Conservation (phyloP, 345 rosid genomes). For the Linum trigynum region DNA sequence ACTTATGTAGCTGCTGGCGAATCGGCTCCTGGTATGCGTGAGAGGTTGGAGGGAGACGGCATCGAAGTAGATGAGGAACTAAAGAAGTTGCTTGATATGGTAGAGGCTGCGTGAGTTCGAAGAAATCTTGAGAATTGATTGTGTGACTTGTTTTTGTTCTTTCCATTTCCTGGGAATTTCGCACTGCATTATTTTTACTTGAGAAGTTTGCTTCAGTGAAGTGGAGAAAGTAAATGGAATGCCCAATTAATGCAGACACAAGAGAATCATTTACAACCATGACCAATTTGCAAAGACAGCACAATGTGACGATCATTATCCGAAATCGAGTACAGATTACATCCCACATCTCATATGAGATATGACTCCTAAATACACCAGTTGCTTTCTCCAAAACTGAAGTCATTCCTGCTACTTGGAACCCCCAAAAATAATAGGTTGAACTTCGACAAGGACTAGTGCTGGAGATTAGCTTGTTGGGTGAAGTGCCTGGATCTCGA, state of each 20-base stretch:
- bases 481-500: not conserved
- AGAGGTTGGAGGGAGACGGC: constrained; percentile 36
- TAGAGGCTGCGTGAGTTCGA: not conserved
- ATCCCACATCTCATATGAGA: not conserved
- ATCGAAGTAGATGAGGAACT: constrained; percentile 40
- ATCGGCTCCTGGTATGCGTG: constrained; percentile 41
- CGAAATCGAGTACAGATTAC: not conserved
- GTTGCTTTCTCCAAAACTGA: not conserved
- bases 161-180: too few species aligned
- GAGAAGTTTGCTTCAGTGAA: too few species aligned
- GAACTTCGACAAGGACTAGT: not conserved
- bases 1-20: constrained; percentile 53
- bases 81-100: constrained; percentile 38
- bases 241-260: not conserved
- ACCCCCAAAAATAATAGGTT: not conserved
- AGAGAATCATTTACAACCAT: not conserved
- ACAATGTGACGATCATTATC: not conserved
- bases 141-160: not conserved
- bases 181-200: too few species aligned
- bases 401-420: not conserved
- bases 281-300: not conserved
- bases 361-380: too few species aligned
- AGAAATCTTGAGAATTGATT: not conserved
- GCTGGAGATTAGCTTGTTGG: not conserved
- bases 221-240: too few species aligned